A percentile compares a stretch with the other conserved stretches of the same genome.
phyloP scores from a whole-genome alignment of 2,329 filamentous ascomycete species.

The Penicillium sp. region DNA sequence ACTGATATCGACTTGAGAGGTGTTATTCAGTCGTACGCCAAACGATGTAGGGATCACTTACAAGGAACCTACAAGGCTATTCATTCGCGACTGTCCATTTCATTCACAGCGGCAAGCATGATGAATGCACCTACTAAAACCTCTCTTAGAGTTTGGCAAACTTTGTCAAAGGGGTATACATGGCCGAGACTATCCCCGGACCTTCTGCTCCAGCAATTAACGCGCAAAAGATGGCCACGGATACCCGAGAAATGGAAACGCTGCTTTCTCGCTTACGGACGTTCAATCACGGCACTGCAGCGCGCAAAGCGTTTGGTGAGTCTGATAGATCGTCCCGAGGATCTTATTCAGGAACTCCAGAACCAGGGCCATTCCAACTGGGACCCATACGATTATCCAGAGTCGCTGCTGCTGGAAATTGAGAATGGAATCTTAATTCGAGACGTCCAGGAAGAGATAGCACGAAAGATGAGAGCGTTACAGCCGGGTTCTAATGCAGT shows the following conservation, averaged over 20 bases:
- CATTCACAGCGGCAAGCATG: background rate
- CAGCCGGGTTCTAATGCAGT: constrained; percentile 45
- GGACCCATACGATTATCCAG: constrained; percentile 50
- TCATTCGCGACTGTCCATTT: background rate
- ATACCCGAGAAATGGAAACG: background rate
- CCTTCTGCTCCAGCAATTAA: background rate
- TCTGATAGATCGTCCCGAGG: background rate
- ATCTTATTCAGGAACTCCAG: background rate
- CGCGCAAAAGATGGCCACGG: background rate
- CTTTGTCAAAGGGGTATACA: background rate
- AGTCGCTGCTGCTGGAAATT: constrained; percentile 61
- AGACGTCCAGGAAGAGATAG: constrained; percentile 56
- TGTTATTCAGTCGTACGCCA: background rate
- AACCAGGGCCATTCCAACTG: constrained; percentile 53
- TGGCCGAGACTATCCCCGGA: constrained; percentile 2
- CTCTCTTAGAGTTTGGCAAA: background rate
- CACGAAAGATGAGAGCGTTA: constrained; percentile 50
- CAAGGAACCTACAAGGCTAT: background rate
- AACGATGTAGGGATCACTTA: background rate
- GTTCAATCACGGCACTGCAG: background rate
- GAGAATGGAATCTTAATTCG: constrained; percentile 62
- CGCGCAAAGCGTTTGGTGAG: background rate
- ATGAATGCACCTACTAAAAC: background rate
- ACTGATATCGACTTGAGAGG: background rate
- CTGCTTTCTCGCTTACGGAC: constrained; percentile 2